Conservation (phyloP, 306 rosid genomes). For the Notholithocarpus densiflorus region DNA sequence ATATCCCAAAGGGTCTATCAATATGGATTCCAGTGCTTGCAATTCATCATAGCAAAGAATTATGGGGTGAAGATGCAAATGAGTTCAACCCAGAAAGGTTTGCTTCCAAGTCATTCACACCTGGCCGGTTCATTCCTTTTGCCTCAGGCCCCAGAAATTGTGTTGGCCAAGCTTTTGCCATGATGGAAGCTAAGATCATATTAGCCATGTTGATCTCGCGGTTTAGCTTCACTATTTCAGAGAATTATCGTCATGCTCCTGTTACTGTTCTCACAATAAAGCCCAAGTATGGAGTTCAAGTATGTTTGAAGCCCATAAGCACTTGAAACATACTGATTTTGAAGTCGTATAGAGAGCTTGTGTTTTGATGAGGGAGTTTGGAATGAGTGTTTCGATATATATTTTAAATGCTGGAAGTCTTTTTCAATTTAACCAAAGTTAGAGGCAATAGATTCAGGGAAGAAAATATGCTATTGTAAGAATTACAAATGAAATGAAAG, state of each 20-base stretch:
- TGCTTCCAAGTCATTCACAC: conserved; percentile 57
- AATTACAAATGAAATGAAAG: conserved; percentile 23
- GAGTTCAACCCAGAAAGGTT: conserved; percentile 88
- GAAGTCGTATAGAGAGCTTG: background rate
- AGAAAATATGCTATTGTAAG: conserved; percentile 32
- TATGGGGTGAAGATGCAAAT: conserved; percentile 95
- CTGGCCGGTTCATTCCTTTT: conserved; percentile 83
- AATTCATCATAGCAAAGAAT: conserved; percentile 81
- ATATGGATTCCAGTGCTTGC: conserved; percentile 96
- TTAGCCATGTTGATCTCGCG: conserved; percentile 72
- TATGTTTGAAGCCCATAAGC: conserved; percentile 64
- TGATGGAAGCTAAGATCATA: conserved; percentile 93
- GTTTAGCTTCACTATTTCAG: conserved; percentile 66
- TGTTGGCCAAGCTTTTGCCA: conserved; percentile 82
- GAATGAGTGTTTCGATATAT: background rate
- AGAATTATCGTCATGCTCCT: conserved; percentile 84
- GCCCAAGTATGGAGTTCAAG: conserved; percentile 93
- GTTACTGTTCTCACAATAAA: conserved; percentile 81
- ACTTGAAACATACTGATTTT: conserved; percentile 6
- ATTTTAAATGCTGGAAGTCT: conserved; percentile 13
- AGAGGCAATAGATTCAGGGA: conserved; percentile 14
- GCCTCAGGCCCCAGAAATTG: conserved; percentile 89
- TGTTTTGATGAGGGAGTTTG: background rate
- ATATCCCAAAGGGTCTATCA: conserved; percentile 86
- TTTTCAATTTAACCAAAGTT: conserved; percentile 4